Evolutionary conservation across 768 basidiomycete species (phyloP).

Genomic region (Suillus variegatus): DNA sequence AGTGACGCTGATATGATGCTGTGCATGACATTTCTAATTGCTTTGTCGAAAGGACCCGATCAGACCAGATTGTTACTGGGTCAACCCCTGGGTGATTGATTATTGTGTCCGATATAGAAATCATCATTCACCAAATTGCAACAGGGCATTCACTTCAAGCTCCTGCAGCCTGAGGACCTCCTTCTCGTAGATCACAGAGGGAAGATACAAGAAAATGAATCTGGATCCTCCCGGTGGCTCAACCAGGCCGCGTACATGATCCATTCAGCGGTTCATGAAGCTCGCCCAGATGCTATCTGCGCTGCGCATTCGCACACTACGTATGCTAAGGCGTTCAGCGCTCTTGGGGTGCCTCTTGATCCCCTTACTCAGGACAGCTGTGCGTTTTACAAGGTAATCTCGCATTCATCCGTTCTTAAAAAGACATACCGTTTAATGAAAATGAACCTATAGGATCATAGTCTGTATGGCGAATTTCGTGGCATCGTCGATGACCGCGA

Average conservation of each 20-base stretch:
- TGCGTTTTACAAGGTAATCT: constrained; percentile 31
- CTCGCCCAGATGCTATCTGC: constrained; percentile 37
- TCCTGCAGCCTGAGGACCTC: constrained; percentile 45
- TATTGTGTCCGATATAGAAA: background rate
- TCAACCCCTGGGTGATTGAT: constrained; percentile 43
- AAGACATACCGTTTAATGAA: background rate
- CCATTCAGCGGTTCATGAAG: constrained; percentile 34
- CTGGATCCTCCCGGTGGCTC: constrained; percentile 33
- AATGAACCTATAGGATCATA: constrained; percentile 23
- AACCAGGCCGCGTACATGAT: constrained; percentile 42
- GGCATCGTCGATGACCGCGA: constrained; percentile 36
- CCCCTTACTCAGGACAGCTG: constrained; percentile 37
- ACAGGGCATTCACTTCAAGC: constrained; percentile 46
- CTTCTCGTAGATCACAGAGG: constrained; percentile 46
- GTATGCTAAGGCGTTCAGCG: constrained; percentile 39
- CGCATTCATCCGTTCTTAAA: background rate
- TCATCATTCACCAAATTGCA: background rate
- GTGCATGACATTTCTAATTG: no score
- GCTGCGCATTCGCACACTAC: constrained; percentile 38
- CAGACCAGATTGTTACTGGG: constrained; percentile 47
- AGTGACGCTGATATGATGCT: no score
- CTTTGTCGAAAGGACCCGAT: constrained; percentile 36
- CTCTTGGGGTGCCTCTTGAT: constrained; percentile 32
- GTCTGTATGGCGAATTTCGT: constrained; percentile 32
- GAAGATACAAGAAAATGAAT: constrained; percentile 31